These are phyloP conservation scores for Alternaria sp. DNA, from an alignment of 2,329 filamentous ascomycete genomes.

Conservation along the genomic window DNA sequence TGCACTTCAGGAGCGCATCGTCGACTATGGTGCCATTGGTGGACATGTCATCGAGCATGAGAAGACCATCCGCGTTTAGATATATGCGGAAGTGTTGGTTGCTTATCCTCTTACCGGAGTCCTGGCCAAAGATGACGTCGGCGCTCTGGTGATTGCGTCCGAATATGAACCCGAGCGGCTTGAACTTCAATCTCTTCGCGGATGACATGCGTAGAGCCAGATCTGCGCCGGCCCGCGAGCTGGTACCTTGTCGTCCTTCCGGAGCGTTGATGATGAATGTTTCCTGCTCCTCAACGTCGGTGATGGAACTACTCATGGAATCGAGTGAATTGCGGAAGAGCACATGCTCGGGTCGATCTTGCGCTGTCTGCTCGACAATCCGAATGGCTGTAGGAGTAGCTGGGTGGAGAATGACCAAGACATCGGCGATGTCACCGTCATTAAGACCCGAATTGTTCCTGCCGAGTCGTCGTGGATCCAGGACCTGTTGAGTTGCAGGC, in stretches of 20 bases:
- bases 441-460: conserved; percentile 82
- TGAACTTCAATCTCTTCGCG: conserved; percentile 63
- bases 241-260: conserved; percentile 23
- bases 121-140: conserved; percentile 71
- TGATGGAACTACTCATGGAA: conserved; percentile 46
- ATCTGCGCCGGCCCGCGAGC: conserved; percentile 54
- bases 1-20: conserved; percentile 67
- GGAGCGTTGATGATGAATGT: conserved; percentile 57
- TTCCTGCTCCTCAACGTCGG: conserved; percentile 50
- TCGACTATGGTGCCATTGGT: conserved; percentile 97
- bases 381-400: conserved; percentile 73
- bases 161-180: conserved; percentile 79
- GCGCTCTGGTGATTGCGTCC: conserved; percentile 75
- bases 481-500: conserved; percentile 75
- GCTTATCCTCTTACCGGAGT: conserved; percentile 77
- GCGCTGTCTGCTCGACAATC: conserved; percentile 68
- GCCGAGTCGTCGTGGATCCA: conserved; percentile 81
- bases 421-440: conserved; percentile 83
- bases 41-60: conserved; percentile 93
- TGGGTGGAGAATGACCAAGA: conserved; percentile 87
- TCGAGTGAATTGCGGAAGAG: conserved; percentile 55
- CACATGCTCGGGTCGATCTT: conserved; percentile 64
- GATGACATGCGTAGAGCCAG: conserved; percentile 83
- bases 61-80: conserved; percentile 79
- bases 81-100: conserved; percentile 97